Percentiles rank a stretch among this genome's conserved stretches.
These are phyloP conservation scores for Areca catechu DNA, from an alignment of 176 grass and related monocot genomes.

Conservation along the genomic window DNA sequence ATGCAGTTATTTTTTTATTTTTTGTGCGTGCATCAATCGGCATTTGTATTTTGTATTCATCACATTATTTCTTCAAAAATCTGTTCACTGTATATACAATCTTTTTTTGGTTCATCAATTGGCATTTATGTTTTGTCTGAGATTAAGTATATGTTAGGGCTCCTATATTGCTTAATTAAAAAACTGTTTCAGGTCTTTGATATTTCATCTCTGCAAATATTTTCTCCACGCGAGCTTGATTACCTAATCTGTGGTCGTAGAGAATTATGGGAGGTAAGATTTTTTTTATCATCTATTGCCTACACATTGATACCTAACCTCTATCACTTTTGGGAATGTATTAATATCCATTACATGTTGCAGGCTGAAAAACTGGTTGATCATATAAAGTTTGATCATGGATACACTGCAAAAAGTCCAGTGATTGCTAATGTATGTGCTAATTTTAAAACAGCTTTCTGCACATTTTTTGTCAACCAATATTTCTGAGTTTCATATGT, in stretches of 20 bases:
- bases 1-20: too few species aligned
- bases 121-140: too few species aligned
- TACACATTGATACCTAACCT: too few species aligned
- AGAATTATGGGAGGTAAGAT: slow-evolving; percentile 77
- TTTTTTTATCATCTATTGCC: background rate
- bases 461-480: background rate
- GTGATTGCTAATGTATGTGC: slow-evolving; percentile 64
- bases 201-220: slow-evolving; percentile 69
- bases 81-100: too few species aligned
- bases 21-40: too few species aligned
- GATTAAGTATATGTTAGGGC: too few species aligned
- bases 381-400: slow-evolving; percentile 96
- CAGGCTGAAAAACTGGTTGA: slow-evolving; percentile 68
- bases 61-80: too few species aligned
- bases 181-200: slow-evolving; percentile 58
- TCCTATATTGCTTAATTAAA: background rate
- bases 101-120: too few species aligned
- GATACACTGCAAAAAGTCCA: slow-evolving; percentile 84
- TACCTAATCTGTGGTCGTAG: slow-evolving; percentile 70
- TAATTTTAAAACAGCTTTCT: too few species aligned
- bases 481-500: slow-evolving; percentile 13
- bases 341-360: slow-evolving; percentile 12
- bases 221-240: slow-evolving; percentile 77
- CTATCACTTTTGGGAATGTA: too few species aligned
- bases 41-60: too few species aligned